phyloP scores from a whole-genome alignment of 495 filamentous ascomycete species.

The Hypoxylon trugodes region DNA sequence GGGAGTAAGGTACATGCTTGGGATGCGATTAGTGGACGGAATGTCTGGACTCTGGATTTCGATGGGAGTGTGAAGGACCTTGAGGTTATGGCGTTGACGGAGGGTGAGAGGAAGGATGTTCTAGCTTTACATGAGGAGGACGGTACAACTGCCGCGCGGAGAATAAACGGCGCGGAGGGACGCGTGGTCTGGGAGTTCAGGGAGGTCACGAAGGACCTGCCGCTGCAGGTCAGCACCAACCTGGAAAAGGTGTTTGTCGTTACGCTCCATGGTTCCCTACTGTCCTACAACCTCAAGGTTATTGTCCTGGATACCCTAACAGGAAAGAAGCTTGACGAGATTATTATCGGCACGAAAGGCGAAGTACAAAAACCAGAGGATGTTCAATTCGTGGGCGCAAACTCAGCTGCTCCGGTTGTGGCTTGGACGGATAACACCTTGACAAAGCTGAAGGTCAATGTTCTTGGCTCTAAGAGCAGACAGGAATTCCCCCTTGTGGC shows the following conservation, averaged over 20 bases:
- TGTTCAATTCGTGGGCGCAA: conserved; percentile 82
- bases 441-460: conserved; percentile 77
- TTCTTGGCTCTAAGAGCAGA: conserved; percentile 75
- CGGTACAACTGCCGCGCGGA: conserved; percentile 66
- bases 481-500: conserved; percentile 63
- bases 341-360: conserved; percentile 72
- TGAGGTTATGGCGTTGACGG: conserved; percentile 78
- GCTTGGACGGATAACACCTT: conserved; percentile 78
- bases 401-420: conserved; percentile 82
- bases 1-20: conserved; percentile 77
- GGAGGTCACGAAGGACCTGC: conserved; percentile 72
- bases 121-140: conserved; percentile 71
- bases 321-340: conserved; percentile 71
- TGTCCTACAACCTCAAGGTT: conserved; percentile 77
- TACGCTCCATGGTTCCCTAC: conserved; percentile 71
- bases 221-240: conserved; percentile 82
- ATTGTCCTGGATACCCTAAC: conserved; percentile 73
- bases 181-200: conserved; percentile 77
- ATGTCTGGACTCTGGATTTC: conserved; percentile 74
- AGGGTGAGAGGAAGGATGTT: conserved; percentile 71
- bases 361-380: conserved; percentile 73
- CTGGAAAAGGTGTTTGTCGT: conserved; percentile 78
- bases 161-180: conserved; percentile 78
- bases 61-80: conserved; percentile 73
- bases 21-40: conserved; percentile 81